Evolutionary conservation across 2,329 filamentous ascomycete genomes (phyloP), one percentile per base, ranked within the genome.

Genomic region (Fusarium sterilihyphosum): DNA sequence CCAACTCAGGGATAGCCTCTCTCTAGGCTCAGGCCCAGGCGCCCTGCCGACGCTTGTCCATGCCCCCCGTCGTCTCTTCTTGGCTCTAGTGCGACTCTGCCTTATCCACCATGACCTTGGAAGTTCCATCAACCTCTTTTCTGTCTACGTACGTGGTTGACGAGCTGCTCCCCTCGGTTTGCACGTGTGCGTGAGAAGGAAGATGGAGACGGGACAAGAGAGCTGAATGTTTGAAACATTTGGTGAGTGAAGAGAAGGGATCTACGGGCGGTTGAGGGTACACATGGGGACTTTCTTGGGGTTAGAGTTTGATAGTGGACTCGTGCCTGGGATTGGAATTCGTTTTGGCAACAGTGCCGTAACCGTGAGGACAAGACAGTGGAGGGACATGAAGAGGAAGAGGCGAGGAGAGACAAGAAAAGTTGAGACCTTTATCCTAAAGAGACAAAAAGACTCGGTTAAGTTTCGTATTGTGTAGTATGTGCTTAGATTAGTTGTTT

Each of bases 11-110:
- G 62, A 50, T 73, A 73, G 71, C 49, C 67, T 67, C 53, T 35
- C 65, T 76, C 74, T 65, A 73, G 69, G 47, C 58, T 62, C 71
- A 72, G 72, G 73, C 71, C 71, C 71, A 77, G 71, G 69, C 73
- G 71, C 68, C 75, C 66, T 73, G 73, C 71, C 71, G 68, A 74
- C 73, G 70, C 70, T 70, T 65, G 62, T 61, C 65, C 65, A 77
- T 71, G 67, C 70, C 67, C 71, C 65, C 73, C 60, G 56, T 58
- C 56, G 66, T 52, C 70, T 75, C 64, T 68, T 69, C 65, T 64
- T 60, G 65, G 71, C 44, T 60, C 68, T 72, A 65, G 74, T 67
- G 74, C 53, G 67, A 66, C 68, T 71, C 60, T 67, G 65, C 71
- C 62, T 68, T 66, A 67, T 58, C 67, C 65, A 77, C 75, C 57